Percentiles rank a stretch among this genome's conserved stretches.
These are phyloP conservation scores for Sinapis alba DNA, from an alignment of 441 rosid genomes.

Conservation along the genomic window DNA sequence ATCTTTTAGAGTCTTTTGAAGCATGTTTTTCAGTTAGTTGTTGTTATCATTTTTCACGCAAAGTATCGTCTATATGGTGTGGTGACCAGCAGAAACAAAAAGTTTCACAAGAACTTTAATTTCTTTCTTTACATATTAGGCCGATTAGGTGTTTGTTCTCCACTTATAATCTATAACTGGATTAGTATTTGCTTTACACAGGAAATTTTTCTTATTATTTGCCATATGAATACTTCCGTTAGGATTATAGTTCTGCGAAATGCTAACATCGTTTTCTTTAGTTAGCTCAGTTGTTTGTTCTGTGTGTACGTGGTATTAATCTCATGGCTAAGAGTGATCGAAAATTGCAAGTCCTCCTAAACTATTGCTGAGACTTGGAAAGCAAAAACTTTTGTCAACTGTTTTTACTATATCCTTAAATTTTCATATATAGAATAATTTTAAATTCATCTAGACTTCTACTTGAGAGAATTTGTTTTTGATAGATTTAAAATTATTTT, in stretches of 20 bases:
- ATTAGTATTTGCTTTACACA: not conserved
- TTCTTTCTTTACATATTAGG: slow-evolving; percentile 27
- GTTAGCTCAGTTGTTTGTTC: not conserved
- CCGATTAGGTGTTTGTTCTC: slow-evolving; percentile 33
- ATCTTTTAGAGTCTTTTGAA: not conserved
- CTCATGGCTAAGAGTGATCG: slow-evolving; percentile 7
- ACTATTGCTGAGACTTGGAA: not conserved
- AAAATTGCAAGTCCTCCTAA: not conserved
- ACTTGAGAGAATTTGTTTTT: not conserved
- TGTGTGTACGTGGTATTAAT: slow-evolving; percentile 22
- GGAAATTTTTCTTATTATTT: not conserved
- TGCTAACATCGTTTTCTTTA: not conserved
- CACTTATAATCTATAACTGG: slow-evolving; percentile 6
- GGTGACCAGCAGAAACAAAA: slow-evolving; percentile 8
- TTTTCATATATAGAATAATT: not conserved
- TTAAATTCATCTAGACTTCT: not conserved
- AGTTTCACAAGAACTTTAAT: slow-evolving; percentile 10
- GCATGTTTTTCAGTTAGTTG: slow-evolving; percentile 34
- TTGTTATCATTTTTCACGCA: slow-evolving; percentile 33
- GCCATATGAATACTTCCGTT: not conserved
- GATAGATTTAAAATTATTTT: not conserved
- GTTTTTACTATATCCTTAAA: not conserved
- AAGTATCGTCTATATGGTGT: not conserved
- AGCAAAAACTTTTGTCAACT: not conserved
- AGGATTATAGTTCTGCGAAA: not conserved